Base-by-base conservation (phyloP, 192 early-diverging fungal species). In the Lobosporangium transversale region DNA sequence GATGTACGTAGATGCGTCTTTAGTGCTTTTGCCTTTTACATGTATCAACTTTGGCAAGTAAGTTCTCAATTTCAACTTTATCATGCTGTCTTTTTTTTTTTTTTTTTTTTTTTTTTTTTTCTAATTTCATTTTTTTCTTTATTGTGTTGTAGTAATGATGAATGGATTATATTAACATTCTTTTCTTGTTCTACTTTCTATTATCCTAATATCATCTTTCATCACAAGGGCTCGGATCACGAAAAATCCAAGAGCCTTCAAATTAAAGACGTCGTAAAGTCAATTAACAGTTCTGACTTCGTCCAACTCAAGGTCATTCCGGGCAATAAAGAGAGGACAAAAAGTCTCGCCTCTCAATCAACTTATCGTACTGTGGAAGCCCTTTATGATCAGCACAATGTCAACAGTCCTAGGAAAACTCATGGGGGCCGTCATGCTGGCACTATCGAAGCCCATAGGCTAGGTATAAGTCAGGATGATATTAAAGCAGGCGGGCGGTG, bases 11-110 rank as follows among this genome's bases (percentile, higher is more conserved):
- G 65, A 12, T 67, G 45, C 47, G 27, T 26, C 11, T 67, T 67
- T 26, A 57, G 53, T 50, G 65, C 55, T 10, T 58, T 57, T 58
- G 55, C 54, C 20, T 67, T 67, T 27, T 57, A 67, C 27, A 50
- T 67, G 45, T 67, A 58, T 31, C 53, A 67, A 20, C 18, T 67
- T 2, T 67, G 65, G 65, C 65, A 67, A 55, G 55, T 67, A 51
- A 18, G 65, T 37, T 26, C 23, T 3, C 23, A 29, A 42, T 33
- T 32, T 20, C 30, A 15, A 40, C 33, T 51, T 36, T n/a, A n/a
- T n/a, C n/a, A n/a, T n/a, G n/a, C n/a, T n/a, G n/a, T n/a, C n/a
- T n/a, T n/a, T n/a, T n/a, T n/a, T n/a, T n/a, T n/a, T n/a, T n/a
- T n/a, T n/a, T n/a, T n/a, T n/a, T n/a, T n/a, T n/a, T n/a, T n/a